Evolutionary conservation across 2,329 filamentous ascomycete species (phyloP).

Genomic region (Capronia epimyces): DNA sequence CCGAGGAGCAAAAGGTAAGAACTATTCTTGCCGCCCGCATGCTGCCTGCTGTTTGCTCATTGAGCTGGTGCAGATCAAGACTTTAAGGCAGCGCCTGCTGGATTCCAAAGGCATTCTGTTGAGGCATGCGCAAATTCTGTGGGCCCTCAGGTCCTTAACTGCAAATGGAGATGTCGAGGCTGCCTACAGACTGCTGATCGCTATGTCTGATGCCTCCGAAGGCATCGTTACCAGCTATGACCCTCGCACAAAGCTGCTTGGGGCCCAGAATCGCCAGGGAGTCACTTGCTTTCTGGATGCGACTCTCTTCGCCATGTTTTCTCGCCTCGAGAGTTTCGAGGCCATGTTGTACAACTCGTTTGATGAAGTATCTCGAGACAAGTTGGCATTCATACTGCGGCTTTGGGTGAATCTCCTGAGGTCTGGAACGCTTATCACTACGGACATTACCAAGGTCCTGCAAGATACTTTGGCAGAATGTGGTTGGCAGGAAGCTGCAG

Average conservation of each 20-base stretch:
- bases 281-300: conserved; percentile 96
- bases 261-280: conserved; percentile 75
- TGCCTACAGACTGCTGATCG: conserved; percentile 67
- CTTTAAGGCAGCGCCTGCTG: conserved; percentile 49
- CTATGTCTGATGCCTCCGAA: conserved; percentile 75
- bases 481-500: conserved; percentile 77
- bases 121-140: conserved; percentile 58
- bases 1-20: conserved; percentile 26
- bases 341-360: conserved; percentile 80
- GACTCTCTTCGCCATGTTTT: conserved; percentile 92
- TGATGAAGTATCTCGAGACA: conserved; percentile 64
- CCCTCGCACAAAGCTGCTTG: conserved; percentile 65
- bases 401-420: conserved; percentile 92
- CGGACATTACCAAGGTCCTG: conserved; percentile 78
- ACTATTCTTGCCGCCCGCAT: background rate
- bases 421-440: conserved; percentile 75
- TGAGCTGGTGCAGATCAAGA: conserved; percentile 43
- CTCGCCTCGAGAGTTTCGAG: conserved; percentile 82
- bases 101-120: conserved; percentile 51
- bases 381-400: conserved; percentile 69
- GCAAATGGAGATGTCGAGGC: conserved; percentile 65
- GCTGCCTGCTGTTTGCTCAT: conserved; percentile 1
- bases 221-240: conserved; percentile 73
- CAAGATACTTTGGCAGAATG: conserved; percentile 78
- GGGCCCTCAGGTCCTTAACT: conserved; percentile 58